phyloP scores from a whole-genome alignment of 352 stramenopile species.

The Phytophthora citrophthora region DNA sequence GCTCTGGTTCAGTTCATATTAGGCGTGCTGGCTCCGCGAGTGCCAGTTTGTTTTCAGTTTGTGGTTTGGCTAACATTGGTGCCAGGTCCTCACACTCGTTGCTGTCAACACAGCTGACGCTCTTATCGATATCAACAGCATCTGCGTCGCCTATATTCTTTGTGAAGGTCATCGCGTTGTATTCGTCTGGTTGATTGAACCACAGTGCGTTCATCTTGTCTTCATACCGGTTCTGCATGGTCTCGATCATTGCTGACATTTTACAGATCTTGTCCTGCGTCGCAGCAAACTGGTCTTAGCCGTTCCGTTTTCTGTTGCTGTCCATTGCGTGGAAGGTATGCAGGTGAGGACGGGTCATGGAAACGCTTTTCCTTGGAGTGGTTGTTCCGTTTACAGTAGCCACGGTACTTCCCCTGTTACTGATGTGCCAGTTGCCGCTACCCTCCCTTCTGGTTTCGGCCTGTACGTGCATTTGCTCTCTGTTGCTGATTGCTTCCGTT shows the following conservation, averaged over 20 bases:
- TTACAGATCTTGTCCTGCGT: constrained; percentile 5
- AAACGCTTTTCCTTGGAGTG: not conserved
- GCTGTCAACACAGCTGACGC: too few species aligned
- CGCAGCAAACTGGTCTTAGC: not conserved
- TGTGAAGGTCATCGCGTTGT: not conserved
- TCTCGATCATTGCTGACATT: constrained; percentile 15
- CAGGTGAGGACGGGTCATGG: not conserved
- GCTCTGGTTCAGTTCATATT: too few species aligned
- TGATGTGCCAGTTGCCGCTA: not conserved
- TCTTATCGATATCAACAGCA: too few species aligned
- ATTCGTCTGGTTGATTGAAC: constrained; percentile 1
- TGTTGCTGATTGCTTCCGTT: not conserved
- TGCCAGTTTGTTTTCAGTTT: too few species aligned
- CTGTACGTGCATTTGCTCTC: not conserved
- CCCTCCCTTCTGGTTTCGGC: not conserved
- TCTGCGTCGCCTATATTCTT: not conserved
- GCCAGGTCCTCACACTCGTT: too few species aligned
- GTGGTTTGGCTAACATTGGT: too few species aligned
- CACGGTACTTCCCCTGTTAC: not conserved
- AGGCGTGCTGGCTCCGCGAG: too few species aligned
- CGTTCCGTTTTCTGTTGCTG: not conserved
- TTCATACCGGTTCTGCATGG: constrained; percentile 3
- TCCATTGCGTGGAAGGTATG: not conserved
- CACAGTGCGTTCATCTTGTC: constrained; percentile 5
- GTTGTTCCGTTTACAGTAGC: not conserved